Conservation (phyloP, 2,329 filamentous ascomycete species). For the Aurifilum marmelostoma region DNA sequence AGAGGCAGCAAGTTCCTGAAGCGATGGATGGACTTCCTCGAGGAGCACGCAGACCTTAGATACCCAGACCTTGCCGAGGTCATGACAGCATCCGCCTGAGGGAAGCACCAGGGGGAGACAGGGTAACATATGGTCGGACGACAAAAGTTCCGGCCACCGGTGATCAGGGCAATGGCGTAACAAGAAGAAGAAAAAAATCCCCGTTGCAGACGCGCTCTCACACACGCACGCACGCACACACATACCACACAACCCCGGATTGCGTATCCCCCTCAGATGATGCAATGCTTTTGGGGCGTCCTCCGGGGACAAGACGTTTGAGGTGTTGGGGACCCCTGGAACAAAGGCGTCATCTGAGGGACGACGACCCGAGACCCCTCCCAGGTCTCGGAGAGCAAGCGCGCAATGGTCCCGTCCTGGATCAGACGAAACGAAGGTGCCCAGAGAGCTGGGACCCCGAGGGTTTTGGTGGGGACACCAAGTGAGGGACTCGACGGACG, state of each 20-base stretch:
- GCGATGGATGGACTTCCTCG: conserved; percentile 87
- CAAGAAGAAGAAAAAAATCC: too few relatives aligned
- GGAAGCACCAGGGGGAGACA: neutral
- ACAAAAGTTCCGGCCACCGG: neutral
- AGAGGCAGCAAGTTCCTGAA: conserved; percentile 87
- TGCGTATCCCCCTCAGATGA: neutral
- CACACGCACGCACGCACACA: too few relatives aligned
- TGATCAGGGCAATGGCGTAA: neutral
- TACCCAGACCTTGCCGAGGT: conserved; percentile 72
- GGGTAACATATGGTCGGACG: neutral
- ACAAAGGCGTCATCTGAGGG: neutral
- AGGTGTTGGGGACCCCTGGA: neutral
- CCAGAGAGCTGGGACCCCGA: neutral
- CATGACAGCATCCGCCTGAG: conserved; percentile 35
- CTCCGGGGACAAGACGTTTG: neutral
- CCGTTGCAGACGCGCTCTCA: neutral
- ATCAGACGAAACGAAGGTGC: neutral
- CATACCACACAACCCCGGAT: neutral
- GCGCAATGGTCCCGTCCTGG: neutral
- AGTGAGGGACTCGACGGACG: neutral
- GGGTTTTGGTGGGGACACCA: neutral
- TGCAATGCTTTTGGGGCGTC: neutral
- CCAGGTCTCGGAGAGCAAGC: neutral
- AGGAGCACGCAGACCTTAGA: conserved; percentile 86
- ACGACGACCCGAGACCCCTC: neutral